These are phyloP conservation scores for Sclerotinia subarctica DNA, from an alignment of 2,329 filamentous ascomycete genomes.

Conservation along the genomic window DNA sequence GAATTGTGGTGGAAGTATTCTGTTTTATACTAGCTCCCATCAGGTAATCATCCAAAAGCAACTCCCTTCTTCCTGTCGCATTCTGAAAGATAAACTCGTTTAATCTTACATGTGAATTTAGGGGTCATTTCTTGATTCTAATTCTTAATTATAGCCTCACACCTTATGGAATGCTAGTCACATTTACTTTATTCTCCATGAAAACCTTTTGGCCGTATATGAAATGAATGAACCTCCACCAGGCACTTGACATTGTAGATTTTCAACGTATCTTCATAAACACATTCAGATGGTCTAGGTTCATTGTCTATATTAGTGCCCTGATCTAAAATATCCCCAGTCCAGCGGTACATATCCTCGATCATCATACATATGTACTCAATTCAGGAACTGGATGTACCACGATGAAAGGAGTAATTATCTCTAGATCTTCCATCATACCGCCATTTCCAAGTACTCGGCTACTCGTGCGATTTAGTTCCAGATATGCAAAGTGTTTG, in stretches of 20 bases:
- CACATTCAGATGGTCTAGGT: not conserved
- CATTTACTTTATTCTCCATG: not conserved
- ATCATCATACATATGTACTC: not conserved
- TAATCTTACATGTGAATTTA: not conserved
- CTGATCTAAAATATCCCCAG: not conserved
- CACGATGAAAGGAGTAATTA: not conserved
- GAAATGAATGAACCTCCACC: not conserved
- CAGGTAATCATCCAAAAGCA: too few relatives aligned
- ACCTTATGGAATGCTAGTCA: not conserved
- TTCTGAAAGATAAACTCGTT: not conserved
- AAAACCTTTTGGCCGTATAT: not conserved
- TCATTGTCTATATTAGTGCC: not conserved
- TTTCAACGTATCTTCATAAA: too few relatives aligned
- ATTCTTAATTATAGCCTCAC: not conserved
- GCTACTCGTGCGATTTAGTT: not conserved
- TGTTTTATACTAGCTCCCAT: too few relatives aligned
- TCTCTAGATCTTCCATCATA: not conserved
- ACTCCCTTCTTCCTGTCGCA: too few relatives aligned
- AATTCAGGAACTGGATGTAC: not conserved
- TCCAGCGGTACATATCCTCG: not conserved
- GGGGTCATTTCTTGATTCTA: not conserved
- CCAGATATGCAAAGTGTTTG: not conserved
- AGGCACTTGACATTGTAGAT: not conserved
- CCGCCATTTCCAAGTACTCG: not conserved
- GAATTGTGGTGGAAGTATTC: too few relatives aligned